Conservation (phyloP, 2,329 filamentous ascomycete genomes). For the Fusarium fujikuroi region DNA sequence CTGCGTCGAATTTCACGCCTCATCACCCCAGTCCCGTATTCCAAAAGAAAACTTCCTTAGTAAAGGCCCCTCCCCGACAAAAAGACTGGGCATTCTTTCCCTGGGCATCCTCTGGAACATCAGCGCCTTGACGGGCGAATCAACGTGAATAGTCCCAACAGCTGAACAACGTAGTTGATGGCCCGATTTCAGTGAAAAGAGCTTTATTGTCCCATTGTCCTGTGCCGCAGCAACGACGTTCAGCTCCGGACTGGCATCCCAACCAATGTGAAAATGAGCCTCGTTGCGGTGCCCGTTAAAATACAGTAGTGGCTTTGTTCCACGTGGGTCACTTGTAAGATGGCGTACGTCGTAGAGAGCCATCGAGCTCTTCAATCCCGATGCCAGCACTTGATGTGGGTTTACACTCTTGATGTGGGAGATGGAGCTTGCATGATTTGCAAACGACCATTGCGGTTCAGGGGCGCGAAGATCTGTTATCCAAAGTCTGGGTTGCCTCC, state of each 20-base stretch:
- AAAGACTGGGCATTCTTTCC: slow-evolving; percentile 60
- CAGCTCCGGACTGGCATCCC: slow-evolving; percentile 60
- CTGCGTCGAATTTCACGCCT: slow-evolving; percentile 43
- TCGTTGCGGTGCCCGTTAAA: slow-evolving; percentile 64
- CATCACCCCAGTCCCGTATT: slow-evolving; percentile 46
- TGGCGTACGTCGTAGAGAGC: slow-evolving; percentile 68
- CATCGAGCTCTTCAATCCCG: slow-evolving; percentile 62
- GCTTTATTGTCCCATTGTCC: slow-evolving; percentile 57
- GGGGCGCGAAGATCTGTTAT: slow-evolving; percentile 57
- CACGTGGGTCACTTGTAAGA: slow-evolving; percentile 28
- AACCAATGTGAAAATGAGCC: slow-evolving; percentile 60
- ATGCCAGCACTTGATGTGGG: slow-evolving; percentile 62
- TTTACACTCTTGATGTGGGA: slow-evolving; percentile 63
- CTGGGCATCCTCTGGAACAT: slow-evolving; percentile 58
- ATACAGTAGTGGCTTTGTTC: slow-evolving; percentile 53
- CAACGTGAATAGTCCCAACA: slow-evolving; percentile 38
- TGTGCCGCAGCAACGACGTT: slow-evolving; percentile 66
- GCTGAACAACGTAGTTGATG: slow-evolving; percentile 47
- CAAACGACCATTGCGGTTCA: slow-evolving; percentile 47
- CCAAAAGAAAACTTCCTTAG: slow-evolving; percentile 60
- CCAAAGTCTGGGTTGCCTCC: slow-evolving; percentile 59
- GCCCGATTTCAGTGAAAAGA: slow-evolving; percentile 63
- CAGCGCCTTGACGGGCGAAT: slow-evolving; percentile 54
- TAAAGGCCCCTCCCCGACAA: slow-evolving; percentile 52
- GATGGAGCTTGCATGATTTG: slow-evolving; percentile 54